Evolutionary conservation across 2,329 filamentous ascomycete genomes (phyloP), one percentile per base, ranked within the genome.

Genomic region (Calonectria crousiana): DNA sequence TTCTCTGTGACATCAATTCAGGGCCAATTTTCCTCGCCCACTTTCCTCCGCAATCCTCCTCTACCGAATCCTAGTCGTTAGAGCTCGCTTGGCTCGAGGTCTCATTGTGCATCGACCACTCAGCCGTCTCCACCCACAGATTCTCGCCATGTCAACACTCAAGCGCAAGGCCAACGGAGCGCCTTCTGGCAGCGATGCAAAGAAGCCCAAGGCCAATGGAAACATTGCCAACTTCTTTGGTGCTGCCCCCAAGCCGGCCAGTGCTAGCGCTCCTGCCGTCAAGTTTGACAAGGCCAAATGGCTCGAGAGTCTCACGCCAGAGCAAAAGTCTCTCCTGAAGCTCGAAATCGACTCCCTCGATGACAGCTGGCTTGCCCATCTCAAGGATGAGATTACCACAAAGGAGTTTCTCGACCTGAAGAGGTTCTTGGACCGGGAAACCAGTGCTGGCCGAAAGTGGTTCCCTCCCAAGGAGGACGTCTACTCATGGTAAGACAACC

Each of bases 291-390:
- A 98, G 88, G 91, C 92, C 58, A 95, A 94, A 85, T 99, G 97
- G 97, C 89, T 96, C n/a, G 91, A 91, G 26, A 90, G 91, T 72
- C 89, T 99, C 76, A 95, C 91, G 0, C 85, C 90, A 0, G 97
- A 99, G 86, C 95, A 98, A 84, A 95, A 92, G 82, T 89, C 93
- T 67, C 88, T 98, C 60, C 89, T 99, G 64, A 89, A 94, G 82
- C 90, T 99, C 51, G 97, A 99, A 87, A 98, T 99, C 78, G 92
- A 97, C 56, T 98, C 96, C 0, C 87, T 99, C 74, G 91, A 98
- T 82, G 94, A 96, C 74, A 97, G 93, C 87, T 99, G 97, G 96
- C 89, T 99, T 75, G 92, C 93, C 20, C 92, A 94, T 77, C 89
- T 99, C 73, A 98, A 97, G 84, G 95, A 98, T 75, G 96, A 98